These are phyloP conservation scores for Gloeophyllum trabeum DNA, from an alignment of 768 basidiomycete genomes.

Conservation along the genomic window DNA sequence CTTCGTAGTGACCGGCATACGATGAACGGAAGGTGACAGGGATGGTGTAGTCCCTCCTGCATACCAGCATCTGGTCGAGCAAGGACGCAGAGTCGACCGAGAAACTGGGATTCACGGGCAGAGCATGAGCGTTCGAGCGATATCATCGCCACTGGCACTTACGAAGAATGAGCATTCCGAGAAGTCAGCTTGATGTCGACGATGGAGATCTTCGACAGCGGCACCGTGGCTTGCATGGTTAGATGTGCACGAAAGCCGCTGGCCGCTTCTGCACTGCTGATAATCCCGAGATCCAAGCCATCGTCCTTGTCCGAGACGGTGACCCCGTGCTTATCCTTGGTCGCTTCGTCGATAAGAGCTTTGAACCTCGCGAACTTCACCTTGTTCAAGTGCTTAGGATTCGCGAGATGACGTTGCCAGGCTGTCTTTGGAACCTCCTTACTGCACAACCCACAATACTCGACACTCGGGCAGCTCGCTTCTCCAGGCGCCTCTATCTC, in stretches of 20 bases:
- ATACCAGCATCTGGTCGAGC: too few species aligned
- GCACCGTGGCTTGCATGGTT: conserved; percentile 6
- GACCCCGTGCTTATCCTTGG: conserved; percentile 44
- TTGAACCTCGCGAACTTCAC: conserved; percentile 27
- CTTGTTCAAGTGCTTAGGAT: conserved; percentile 21
- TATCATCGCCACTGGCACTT: neutral
- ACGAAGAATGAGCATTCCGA: neutral
- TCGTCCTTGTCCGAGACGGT: conserved; percentile 22
- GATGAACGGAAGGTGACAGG: conserved; percentile 20
- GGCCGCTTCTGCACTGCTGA: conserved; percentile 25
- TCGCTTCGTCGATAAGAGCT: conserved; percentile 36
- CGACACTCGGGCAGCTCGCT: conserved; percentile 5
- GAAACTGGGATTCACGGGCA: too few species aligned
- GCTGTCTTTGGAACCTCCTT: conserved; percentile 13
- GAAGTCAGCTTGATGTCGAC: neutral
- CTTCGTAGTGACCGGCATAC: conserved; percentile 33
- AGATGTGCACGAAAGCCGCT: conserved; percentile 7
- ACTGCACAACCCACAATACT: conserved; percentile 20
- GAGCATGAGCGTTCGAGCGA: too few species aligned
- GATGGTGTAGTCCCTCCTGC: conserved; percentile 16
- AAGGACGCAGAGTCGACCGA: too few species aligned
- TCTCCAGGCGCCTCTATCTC: conserved; percentile 11
- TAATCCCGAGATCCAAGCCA: conserved; percentile 37
- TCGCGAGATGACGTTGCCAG: conserved; percentile 24
- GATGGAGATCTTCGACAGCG: conserved; percentile 7